Evolutionary conservation across 2,329 filamentous ascomycete species (phyloP).

Genomic region (Colletotrichum incanum): DNA sequence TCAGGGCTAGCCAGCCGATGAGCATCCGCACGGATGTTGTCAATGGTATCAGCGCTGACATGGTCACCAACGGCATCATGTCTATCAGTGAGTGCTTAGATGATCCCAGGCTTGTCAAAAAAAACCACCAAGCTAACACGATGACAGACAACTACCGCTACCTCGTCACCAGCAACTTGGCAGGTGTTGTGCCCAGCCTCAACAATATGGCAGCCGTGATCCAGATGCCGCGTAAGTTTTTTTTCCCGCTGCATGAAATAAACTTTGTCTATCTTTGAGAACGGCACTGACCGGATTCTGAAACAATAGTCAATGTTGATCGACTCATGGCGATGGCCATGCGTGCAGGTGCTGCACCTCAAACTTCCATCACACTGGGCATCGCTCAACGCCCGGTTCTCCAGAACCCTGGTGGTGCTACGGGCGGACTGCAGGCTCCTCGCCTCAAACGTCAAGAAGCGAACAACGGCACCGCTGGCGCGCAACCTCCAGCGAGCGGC

Average conservation of each 20-base stretch:
- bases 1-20: constrained; percentile 46
- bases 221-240: constrained; percentile 45
- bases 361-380: constrained; percentile 43
- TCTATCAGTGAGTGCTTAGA: constrained; percentile 41
- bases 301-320: constrained; percentile 45
- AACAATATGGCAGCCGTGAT: constrained; percentile 46
- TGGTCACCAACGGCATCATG: constrained; percentile 44
- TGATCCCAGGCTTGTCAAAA: background rate
- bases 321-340: constrained; percentile 45
- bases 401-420: constrained; percentile 45
- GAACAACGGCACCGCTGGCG: constrained; percentile 28
- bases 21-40: constrained; percentile 45
- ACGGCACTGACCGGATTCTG: constrained; percentile 28
- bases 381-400: constrained; percentile 45
- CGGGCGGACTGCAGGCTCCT: constrained; percentile 31
- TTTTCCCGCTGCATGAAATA: background rate
- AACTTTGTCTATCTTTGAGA: constrained; percentile 5
- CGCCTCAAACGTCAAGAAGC: constrained; percentile 37
- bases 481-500: background rate
- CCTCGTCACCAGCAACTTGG: constrained; percentile 46
- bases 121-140: background rate
- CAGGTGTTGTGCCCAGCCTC: constrained; percentile 43
- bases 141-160: constrained; percentile 45
- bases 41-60: constrained; percentile 45
- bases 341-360: constrained; percentile 44